These are phyloP conservation scores for Dicorynia guianensis DNA, from an alignment of 306 rosid species.

Conservation along the genomic window DNA sequence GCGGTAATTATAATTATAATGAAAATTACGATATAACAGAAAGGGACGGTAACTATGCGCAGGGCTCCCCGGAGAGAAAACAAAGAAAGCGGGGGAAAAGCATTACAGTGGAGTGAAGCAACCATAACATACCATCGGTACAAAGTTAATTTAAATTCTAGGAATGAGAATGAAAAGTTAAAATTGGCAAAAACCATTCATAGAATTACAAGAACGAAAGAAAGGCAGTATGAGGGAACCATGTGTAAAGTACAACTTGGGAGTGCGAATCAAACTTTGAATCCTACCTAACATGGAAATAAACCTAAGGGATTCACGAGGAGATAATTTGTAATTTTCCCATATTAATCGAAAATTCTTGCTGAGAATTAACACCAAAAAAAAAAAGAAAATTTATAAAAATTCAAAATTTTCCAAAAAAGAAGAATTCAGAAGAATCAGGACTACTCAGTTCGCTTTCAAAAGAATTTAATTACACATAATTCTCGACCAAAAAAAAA, in stretches of 20 bases:
- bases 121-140: constrained; percentile 9
- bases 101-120: background rate
- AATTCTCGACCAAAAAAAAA: constrained; percentile 1
- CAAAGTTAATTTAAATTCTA: constrained; percentile 29
- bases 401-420: background rate
- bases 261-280: constrained; percentile 38
- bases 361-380: constrained; percentile 14
- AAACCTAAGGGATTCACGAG: constrained; percentile 27
- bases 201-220: constrained; percentile 6
- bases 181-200: constrained; percentile 14
- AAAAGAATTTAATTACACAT: constrained; percentile 30
- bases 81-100: constrained; percentile 4
- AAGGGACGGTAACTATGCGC: constrained; percentile 8
- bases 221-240: constrained; percentile 20
- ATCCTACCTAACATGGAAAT: constrained; percentile 52
- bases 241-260: constrained; percentile 36
- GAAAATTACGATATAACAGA: constrained; percentile 20
- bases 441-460: constrained; percentile 1
- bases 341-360: constrained; percentile 7
- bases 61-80: constrained; percentile 7
- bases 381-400: background rate
- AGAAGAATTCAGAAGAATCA: constrained; percentile 21
- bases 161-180: background rate
- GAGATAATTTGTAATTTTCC: background rate
- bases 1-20: background rate